Conservation (phyloP, 345 rosid species). For the Durio zibethinus region DNA sequence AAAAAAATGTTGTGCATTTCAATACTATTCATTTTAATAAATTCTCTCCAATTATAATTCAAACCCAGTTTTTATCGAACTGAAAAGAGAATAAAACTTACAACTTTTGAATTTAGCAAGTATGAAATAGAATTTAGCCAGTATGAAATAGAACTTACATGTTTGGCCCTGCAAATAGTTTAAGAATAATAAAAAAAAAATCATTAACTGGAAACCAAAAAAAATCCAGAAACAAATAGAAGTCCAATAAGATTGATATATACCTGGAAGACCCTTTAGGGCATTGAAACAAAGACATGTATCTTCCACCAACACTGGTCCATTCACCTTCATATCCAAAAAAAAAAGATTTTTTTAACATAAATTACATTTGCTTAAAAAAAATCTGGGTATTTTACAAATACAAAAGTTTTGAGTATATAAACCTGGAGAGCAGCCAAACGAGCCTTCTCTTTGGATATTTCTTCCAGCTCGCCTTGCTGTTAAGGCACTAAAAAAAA, state of each 20-base stretch:
- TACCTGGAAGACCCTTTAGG: constrained; percentile 96
- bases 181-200: constrained; percentile 14
- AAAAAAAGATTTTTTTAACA: not conserved
- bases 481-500: constrained; percentile 65
- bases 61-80: not conserved
- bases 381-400: not conserved
- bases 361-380: not conserved
- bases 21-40: not conserved
- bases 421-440: constrained; percentile 75
- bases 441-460: constrained; percentile 91
- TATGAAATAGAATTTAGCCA: constrained; percentile 22
- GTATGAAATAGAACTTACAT: constrained; percentile 56
- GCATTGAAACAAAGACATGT: constrained; percentile 96
- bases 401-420: not conserved
- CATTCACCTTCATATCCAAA: constrained; percentile 58
- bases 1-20: not conserved
- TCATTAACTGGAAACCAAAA: not conserved
- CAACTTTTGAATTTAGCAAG: constrained; percentile 1
- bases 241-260: not conserved
- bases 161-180: constrained; percentile 78
- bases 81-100: constrained; percentile 2
- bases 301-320: constrained; percentile 94
- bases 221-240: not conserved
- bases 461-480: constrained; percentile 91
- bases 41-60: not conserved